These are phyloP conservation scores for Monilinia aucupariae DNA, from an alignment of 2,329 filamentous ascomycete genomes.

Conservation along the genomic window DNA sequence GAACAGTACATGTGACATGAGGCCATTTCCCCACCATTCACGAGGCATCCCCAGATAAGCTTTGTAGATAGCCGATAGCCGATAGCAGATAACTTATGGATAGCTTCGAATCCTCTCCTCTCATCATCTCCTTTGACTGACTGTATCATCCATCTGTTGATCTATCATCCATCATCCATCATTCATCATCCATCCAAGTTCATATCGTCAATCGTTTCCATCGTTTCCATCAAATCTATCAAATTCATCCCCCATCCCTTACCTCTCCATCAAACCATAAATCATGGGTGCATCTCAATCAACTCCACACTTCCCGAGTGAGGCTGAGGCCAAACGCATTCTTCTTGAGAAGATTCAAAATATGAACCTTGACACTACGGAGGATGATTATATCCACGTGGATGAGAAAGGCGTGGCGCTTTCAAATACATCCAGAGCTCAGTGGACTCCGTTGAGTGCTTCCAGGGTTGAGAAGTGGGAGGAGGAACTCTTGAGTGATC, in stretches of 20 bases:
- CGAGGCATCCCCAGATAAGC: neutral
- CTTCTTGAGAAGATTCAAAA: neutral
- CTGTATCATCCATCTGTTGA: neutral
- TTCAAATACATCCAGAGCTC: slow-evolving; percentile 32
- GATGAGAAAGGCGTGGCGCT: slow-evolving; percentile 33
- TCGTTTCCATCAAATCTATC: neutral
- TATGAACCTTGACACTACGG: neutral
- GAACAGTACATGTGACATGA: neutral
- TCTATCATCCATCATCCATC: neutral
- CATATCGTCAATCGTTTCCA: no score
- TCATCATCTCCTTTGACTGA: no score
- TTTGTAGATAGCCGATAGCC: neutral
- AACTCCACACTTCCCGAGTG: neutral
- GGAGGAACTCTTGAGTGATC: slow-evolving; percentile 55
- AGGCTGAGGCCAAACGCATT: neutral
- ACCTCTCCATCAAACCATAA: neutral
- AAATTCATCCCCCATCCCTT: neutral
- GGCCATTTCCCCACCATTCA: neutral
- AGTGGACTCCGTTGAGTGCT: slow-evolving; percentile 44
- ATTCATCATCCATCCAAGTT: no score
- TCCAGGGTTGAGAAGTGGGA: slow-evolving; percentile 54
- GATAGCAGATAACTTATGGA: no score
- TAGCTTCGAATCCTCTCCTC: neutral
- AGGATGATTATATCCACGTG: slow-evolving; percentile 47
- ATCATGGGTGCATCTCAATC: slow-evolving; percentile 1